Evolutionary conservation across 371 early-diverging fungal species (phyloP).

Genomic region (Mortierella sp.): DNA sequence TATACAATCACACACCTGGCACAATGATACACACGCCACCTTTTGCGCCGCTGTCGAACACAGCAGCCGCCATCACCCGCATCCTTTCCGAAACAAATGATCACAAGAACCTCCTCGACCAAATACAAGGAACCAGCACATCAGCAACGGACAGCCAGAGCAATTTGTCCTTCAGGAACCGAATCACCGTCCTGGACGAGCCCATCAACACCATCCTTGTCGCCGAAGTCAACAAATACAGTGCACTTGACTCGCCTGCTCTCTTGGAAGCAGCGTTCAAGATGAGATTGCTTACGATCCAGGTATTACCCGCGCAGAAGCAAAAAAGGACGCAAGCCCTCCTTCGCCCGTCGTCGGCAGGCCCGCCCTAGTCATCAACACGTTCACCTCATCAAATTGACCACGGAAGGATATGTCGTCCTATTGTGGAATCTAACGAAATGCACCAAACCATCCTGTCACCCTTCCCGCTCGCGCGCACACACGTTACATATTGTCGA

Average conservation of each 20-base stretch:
- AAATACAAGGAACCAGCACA: too few species aligned
- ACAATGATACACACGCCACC: constrained; percentile 24
- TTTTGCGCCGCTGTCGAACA: constrained; percentile 32
- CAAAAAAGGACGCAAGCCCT: background rate
- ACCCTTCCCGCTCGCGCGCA: constrained; percentile 1
- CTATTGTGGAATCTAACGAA: constrained; percentile 1
- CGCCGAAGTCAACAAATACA: constrained; percentile 25
- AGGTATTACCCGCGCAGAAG: constrained; percentile 32
- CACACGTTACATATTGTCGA: background rate
- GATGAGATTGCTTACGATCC: constrained; percentile 36
- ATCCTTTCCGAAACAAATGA: constrained; percentile 17
- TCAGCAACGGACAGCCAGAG: background rate
- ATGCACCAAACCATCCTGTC: constrained; percentile 8
- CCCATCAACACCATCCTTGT: constrained; percentile 22
- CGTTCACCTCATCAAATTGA: background rate
- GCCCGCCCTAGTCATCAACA: background rate
- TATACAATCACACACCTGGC: background rate
- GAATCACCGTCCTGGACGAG: constrained; percentile 17
- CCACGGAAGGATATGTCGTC: background rate
- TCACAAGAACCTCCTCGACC: background rate
- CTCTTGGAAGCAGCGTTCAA: constrained; percentile 52
- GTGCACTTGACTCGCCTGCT: constrained; percentile 14
- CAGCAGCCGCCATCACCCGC: constrained; percentile 28
- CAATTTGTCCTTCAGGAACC: constrained; percentile 17
- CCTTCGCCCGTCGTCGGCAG: background rate